phyloP scores from a whole-genome alignment of 1,284 basidiomycete genomes.

The Boletellus sp. region DNA sequence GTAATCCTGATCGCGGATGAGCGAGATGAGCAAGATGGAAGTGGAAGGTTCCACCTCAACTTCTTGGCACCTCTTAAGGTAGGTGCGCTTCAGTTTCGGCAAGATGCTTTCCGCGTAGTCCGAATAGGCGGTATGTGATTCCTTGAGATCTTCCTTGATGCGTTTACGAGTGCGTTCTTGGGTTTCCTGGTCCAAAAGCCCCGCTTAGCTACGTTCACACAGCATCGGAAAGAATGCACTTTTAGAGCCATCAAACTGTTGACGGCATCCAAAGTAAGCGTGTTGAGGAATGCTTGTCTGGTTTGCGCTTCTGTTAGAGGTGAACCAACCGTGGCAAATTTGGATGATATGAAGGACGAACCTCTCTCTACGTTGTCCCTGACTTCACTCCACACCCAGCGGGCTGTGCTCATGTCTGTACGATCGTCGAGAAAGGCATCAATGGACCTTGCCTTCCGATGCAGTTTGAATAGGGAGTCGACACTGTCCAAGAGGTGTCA shows the following conservation, averaged over 20 bases:
- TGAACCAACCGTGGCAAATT: not conserved
- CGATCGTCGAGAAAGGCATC: slow-evolving; percentile 67
- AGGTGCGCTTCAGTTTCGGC: slow-evolving; percentile 74
- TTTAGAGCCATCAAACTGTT: slow-evolving; percentile 63
- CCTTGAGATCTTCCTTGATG: slow-evolving; percentile 86
- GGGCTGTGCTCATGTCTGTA: slow-evolving; percentile 56
- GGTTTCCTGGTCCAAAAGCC: slow-evolving; percentile 53
- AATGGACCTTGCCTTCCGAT: slow-evolving; percentile 64
- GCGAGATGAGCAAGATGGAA: slow-evolving; percentile 3
- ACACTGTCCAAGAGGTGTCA: slow-evolving; percentile 44
- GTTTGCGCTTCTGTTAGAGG: slow-evolving; percentile 68
- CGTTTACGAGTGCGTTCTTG: slow-evolving; percentile 85
- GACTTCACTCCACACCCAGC: slow-evolving; percentile 78
- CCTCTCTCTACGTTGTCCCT: slow-evolving; percentile 81
- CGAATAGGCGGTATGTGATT: slow-evolving; percentile 65
- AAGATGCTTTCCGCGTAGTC: slow-evolving; percentile 76
- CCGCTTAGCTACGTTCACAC: slow-evolving; percentile 3
- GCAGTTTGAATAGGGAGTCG: slow-evolving; percentile 66
- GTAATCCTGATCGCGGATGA: slow-evolving; percentile 48
- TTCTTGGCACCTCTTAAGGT: slow-evolving; percentile 78
- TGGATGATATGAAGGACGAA: slow-evolving; percentile 28
- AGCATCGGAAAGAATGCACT: slow-evolving; percentile 38
- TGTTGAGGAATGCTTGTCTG: slow-evolving; percentile 70
- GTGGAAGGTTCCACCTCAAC: slow-evolving; percentile 56
- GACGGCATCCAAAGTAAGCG: slow-evolving; percentile 71